phyloP scores from a whole-genome alignment of 1,284 basidiomycete genomes.

The Tilletiopsis washingtonensis region DNA sequence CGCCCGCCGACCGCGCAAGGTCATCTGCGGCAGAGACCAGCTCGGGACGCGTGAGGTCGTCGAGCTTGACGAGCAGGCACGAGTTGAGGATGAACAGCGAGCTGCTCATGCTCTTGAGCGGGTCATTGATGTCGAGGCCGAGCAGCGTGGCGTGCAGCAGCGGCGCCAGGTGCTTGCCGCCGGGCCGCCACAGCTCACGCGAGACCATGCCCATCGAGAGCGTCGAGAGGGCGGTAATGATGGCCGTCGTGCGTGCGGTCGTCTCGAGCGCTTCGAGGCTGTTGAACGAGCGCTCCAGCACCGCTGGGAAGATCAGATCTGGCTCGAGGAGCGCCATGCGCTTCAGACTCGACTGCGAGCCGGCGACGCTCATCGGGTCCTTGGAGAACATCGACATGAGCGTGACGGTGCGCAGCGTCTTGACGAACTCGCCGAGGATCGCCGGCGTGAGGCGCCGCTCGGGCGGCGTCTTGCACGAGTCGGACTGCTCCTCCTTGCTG shows the following conservation, averaged over 20 bases:
- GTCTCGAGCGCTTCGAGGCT: slow-evolving; percentile 64
- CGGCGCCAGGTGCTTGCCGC: slow-evolving; percentile 79
- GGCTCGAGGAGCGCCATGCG: slow-evolving; percentile 75
- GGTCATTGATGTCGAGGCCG: slow-evolving; percentile 90
- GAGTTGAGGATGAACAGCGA: slow-evolving; percentile 70
- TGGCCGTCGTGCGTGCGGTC: slow-evolving; percentile 52
- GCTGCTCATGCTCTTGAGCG: slow-evolving; percentile 71
- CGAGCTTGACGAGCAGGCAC: slow-evolving; percentile 72
- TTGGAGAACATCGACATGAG: slow-evolving; percentile 94
- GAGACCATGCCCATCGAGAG: slow-evolving; percentile 71
- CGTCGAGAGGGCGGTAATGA: slow-evolving; percentile 76
- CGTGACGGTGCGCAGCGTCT: slow-evolving; percentile 73
- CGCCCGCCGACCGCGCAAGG: slow-evolving; percentile 12
- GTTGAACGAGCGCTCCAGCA: slow-evolving; percentile 82
- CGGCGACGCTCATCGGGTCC: slow-evolving; percentile 52
- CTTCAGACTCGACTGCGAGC: slow-evolving; percentile 53
- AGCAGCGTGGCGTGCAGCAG: slow-evolving; percentile 83
- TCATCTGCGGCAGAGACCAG: too few relatives aligned
- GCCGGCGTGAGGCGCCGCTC: slow-evolving; percentile 66
- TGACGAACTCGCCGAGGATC: slow-evolving; percentile 77
- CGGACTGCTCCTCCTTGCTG: slow-evolving; percentile 63
- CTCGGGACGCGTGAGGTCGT: slow-evolving; percentile 58
- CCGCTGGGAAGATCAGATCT: slow-evolving; percentile 76
- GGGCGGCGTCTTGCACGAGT: slow-evolving; percentile 71
- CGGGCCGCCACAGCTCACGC: slow-evolving; percentile 66